These are phyloP conservation scores for Cutaneotrichosporon mucoides DNA, from an alignment of 1,284 basidiomycete genomes.

Conservation along the genomic window DNA sequence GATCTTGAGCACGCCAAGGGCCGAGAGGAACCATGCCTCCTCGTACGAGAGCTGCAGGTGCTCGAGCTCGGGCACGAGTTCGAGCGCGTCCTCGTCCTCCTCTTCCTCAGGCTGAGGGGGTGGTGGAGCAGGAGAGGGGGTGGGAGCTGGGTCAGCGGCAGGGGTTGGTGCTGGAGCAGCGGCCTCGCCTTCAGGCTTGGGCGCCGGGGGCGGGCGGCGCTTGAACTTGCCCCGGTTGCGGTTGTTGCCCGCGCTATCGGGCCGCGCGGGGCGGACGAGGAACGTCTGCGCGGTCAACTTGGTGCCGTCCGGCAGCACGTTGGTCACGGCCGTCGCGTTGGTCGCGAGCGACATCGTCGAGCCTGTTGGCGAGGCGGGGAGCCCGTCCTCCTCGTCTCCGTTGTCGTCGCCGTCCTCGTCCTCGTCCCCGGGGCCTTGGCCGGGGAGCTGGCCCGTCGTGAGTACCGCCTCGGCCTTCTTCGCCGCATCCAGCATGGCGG, in stretches of 20 bases:
- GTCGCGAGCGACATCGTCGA: slow-evolving; percentile 9
- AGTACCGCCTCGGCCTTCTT: slow-evolving; percentile 48
- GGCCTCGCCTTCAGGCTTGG: neutral
- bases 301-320: slow-evolving; percentile 22
- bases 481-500: slow-evolving; percentile 47
- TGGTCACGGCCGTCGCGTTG: slow-evolving; percentile 3
- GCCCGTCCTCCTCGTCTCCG: neutral
- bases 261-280: slow-evolving; percentile 45
- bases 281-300: slow-evolving; percentile 47
- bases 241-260: slow-evolving; percentile 31
- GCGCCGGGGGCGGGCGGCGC: slow-evolving; percentile 24
- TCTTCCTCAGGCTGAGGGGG: slow-evolving; percentile 67
- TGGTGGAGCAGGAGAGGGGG: neutral
- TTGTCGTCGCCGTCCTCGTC: slow-evolving; percentile 5
- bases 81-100: slow-evolving; percentile 46
- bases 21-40: slow-evolving; percentile 92
- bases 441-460: slow-evolving; percentile 23
- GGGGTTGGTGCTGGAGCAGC: neutral
- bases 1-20: slow-evolving; percentile 69
- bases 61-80: slow-evolving; percentile 65
- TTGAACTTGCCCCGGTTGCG: slow-evolving; percentile 43
- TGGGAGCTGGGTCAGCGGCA: neutral
- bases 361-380: slow-evolving; percentile 11
- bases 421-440: slow-evolving; percentile 10
- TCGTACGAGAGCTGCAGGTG: slow-evolving; percentile 86